Base-by-base conservation (phyloP, 2,329 filamentous ascomycete genomes). In the Colletotrichum tropicale region DNA sequence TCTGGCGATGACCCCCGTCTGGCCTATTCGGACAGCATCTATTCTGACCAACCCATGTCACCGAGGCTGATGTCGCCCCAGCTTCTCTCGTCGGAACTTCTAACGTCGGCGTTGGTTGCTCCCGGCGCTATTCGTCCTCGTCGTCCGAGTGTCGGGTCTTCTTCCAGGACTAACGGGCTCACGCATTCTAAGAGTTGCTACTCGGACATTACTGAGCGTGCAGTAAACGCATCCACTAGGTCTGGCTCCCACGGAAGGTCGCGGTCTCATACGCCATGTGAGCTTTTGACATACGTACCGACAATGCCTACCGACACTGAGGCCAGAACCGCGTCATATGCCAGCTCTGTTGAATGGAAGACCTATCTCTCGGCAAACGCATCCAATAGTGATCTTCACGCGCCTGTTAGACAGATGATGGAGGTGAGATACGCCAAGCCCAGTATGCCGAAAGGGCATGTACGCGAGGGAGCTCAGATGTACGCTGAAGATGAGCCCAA, bases 291-390 rank as follows among this genome's bases (percentile, higher is more conserved):
- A 16, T 69, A 64, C 28, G 77, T 78, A 9, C 78, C 80, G 18
- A 81, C 77, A 1, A 65, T 84, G 84, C 78, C 80, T 75, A 43
- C 79, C 21, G 82, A 83, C 61, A n/a, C 28, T 18, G 13, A 48
- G 10, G 18, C 12, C 28, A 82, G 87, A n/a, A 81, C 83, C 2
- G 77, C 80, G 5, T 88, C 87, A 2, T 84, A 84, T 1, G 83
- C 84, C 8, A 89, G 88, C 71, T 91, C 89, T 4, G 81, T 86
- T 3, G 89, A 91, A 73, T 91, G 89, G 90, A 91, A 90, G 80
- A 87, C 83, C 0, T 89, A 87, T 87, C 85, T 91, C 52, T 89
- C 89, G 10, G 85, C 88, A 4, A 88, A 91, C 56, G 85, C 89
- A 10, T 87, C 87, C 1, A 88, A 87, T 8, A 26, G 26, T 8